These are phyloP conservation scores for Ascochyta clinopodiicola DNA, from an alignment of 2,329 filamentous ascomycete genomes.

Conservation along the genomic window DNA sequence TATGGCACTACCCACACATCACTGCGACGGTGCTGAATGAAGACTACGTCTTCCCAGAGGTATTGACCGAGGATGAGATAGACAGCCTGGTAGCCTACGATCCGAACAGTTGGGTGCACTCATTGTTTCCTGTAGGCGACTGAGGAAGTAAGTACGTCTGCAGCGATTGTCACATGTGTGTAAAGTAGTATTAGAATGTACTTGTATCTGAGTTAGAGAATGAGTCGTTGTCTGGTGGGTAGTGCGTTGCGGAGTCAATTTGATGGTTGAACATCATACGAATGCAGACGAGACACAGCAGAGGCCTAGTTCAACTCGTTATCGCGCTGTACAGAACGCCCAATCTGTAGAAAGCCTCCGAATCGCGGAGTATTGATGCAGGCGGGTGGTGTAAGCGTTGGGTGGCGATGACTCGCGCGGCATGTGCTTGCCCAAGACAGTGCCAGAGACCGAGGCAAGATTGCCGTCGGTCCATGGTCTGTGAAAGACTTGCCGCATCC, in stretches of 20 bases:
- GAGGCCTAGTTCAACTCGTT: background rate
- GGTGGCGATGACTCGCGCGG: slow-evolving; percentile 26
- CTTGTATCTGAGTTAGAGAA: background rate
- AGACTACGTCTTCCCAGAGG: slow-evolving; percentile 46
- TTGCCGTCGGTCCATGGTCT: slow-evolving; percentile 26
- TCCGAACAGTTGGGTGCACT: slow-evolving; percentile 45
- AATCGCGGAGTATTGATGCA: slow-evolving; percentile 9
- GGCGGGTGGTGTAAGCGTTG: slow-evolving; percentile 12
- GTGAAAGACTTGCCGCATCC: slow-evolving; percentile 30
- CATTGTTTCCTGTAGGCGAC: slow-evolving; percentile 47
- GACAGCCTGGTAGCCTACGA: slow-evolving; percentile 46
- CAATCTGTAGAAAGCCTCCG: slow-evolving; percentile 5
- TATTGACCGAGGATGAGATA: slow-evolving; percentile 45
- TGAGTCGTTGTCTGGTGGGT: background rate
- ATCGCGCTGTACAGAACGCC: background rate
- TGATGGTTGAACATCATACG: background rate
- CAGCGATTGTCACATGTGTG: background rate
- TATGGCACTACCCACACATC: slow-evolving; percentile 43
- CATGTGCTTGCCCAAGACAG: slow-evolving; percentile 33
- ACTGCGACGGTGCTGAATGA: slow-evolving; percentile 47
- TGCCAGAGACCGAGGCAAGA: slow-evolving; percentile 31
- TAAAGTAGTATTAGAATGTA: background rate
- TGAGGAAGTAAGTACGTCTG: slow-evolving; percentile 14
- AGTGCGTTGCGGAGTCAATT: background rate
- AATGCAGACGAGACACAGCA: background rate